Conservation (phyloP, 495 filamentous ascomycete species). For the Annulohypoxylon bovei region DNA sequence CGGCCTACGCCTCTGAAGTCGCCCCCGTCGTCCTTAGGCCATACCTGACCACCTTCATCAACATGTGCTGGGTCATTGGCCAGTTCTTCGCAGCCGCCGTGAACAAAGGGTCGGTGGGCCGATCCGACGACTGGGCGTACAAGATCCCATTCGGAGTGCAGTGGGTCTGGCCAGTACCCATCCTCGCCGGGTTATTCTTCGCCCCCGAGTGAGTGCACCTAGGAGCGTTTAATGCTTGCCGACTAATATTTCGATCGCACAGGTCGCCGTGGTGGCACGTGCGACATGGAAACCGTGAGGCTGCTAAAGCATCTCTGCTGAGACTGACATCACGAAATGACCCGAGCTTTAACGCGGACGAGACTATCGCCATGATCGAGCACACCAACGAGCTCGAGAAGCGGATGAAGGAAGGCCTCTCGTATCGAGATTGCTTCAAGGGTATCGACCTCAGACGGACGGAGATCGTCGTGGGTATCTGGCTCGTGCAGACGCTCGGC, state of each 20-base stretch:
- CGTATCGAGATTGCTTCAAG: slow-evolving; percentile 73
- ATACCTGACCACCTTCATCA: slow-evolving; percentile 75
- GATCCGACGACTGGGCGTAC: slow-evolving; percentile 69
- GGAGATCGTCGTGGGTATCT: slow-evolving; percentile 70
- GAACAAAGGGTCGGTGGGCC: slow-evolving; percentile 62
- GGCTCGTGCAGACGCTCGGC: slow-evolving; percentile 73
- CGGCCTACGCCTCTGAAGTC: slow-evolving; percentile 77
- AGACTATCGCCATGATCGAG: slow-evolving; percentile 76
- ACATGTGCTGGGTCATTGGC: slow-evolving; percentile 78
- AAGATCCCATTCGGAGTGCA: slow-evolving; percentile 71
- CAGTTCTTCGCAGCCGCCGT: slow-evolving; percentile 75
- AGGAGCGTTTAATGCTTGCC: neutral
- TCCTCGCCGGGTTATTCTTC: slow-evolving; percentile 67
- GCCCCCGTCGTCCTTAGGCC: slow-evolving; percentile 70
- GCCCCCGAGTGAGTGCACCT: slow-evolving; percentile 64
- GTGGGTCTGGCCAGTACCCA: slow-evolving; percentile 79
- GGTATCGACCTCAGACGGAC: slow-evolving; percentile 73
- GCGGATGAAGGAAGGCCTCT: slow-evolving; percentile 63
- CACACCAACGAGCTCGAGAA: slow-evolving; percentile 75
- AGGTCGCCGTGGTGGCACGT: slow-evolving; percentile 76
- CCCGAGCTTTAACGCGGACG: slow-evolving; percentile 65
- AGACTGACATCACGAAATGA: slow-evolving; percentile 66
- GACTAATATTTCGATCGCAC: neutral
- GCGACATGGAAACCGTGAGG: slow-evolving; percentile 62
- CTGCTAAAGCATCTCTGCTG: slow-evolving; percentile 67